phyloP scores from a whole-genome alignment of 2,329 filamentous ascomycete species.

The Penicillium sp. region DNA sequence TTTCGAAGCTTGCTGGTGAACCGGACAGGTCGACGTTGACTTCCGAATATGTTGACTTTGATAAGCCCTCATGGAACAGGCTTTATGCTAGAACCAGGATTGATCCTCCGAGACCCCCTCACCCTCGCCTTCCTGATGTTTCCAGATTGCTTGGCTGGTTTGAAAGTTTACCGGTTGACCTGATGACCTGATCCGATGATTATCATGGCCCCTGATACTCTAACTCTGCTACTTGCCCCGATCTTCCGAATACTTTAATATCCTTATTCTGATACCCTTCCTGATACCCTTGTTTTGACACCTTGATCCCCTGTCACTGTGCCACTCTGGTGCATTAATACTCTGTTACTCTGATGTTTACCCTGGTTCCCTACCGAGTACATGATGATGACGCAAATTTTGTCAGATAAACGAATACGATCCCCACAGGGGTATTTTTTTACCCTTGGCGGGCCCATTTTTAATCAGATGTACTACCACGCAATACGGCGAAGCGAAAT shows the following conservation, averaged over 20 bases:
- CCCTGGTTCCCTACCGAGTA: background rate
- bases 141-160: background rate
- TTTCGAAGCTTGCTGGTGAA: no score
- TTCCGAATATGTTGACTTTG: background rate
- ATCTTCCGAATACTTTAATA: background rate
- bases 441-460: background rate
- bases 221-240: background rate
- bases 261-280: background rate
- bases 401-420: background rate
- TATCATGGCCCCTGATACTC: background rate
- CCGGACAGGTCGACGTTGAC: background rate
- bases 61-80: background rate
- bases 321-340: background rate
- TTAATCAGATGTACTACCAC: background rate
- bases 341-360: background rate
- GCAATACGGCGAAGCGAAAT: background rate
- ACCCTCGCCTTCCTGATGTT: background rate
- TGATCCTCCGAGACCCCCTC: background rate
- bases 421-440: background rate
- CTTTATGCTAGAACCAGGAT: background rate
- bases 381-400: background rate
- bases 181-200: background rate
- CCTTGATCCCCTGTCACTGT: no score
- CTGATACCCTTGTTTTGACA: background rate
- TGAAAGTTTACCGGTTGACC: background rate